Evolutionary conservation across 2,329 filamentous ascomycete species (phyloP), one percentile per base, ranked within the genome.

Genomic region (Sporothrix mexicana): DNA sequence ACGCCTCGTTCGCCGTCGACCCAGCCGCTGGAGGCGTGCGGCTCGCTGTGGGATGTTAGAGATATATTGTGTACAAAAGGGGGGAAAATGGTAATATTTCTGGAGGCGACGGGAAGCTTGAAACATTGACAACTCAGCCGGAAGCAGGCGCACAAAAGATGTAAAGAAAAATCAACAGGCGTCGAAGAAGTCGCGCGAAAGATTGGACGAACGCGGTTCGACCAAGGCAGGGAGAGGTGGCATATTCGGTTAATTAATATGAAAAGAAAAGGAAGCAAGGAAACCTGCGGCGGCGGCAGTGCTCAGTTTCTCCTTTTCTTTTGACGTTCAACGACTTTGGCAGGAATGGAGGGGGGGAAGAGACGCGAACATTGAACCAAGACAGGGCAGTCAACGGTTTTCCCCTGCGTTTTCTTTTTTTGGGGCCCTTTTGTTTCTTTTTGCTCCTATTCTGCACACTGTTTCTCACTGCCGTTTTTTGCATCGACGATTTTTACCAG

Each of bases 271-370:
- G 43, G 47, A 23, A 51, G 30, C 30, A 36, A 36, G 30, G 30
- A 53, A 9, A 2, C 61, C 20, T 20, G 36, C 41, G 41, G n/a
- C 61, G 36, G 41, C 36, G 61, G n/a, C n/a, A 64, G 61, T 64
- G n/a, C 61, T 45, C 23, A 23, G n/a, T n/a, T n/a, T n/a, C n/a
- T n/a, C n/a, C n/a, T n/a, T n/a, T n/a, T n/a, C n/a, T n/a, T n/a
- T n/a, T n/a, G n/a, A n/a, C n/a, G n/a, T 45, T 36, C 30, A 36
- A 36, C 7, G n/a, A 45, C 61, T 23, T 62, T 55, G 59, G 43
- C 13, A 67, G 64, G 25, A 68, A 68, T 51, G 47, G 47, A 68
- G 43, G 61, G 43, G 43, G 41, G 7, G 41, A 47, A 64, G 36
- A 13, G 15, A 30, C 61, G 20, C 6, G 20, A 17, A 13, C 25